Evolutionary conservation across 257 asterid genomes (phyloP).

Genomic region (Mentha longifolia): DNA sequence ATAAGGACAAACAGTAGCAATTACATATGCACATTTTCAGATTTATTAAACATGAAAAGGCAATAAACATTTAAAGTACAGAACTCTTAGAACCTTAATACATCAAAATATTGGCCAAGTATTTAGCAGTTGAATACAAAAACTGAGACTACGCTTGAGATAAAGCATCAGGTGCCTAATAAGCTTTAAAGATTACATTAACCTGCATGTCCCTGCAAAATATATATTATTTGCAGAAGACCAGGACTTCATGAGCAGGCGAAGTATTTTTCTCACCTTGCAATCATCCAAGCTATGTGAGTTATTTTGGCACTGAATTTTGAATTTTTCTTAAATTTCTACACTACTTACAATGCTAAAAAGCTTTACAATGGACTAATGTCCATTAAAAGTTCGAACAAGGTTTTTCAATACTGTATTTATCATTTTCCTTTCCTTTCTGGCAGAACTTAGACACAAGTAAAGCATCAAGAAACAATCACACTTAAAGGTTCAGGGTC

Average conservation of each 20-base stretch:
- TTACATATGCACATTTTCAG: not conserved
- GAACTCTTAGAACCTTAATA: not conserved
- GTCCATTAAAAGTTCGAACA: not conserved
- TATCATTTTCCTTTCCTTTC: not conserved
- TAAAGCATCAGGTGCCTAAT: not conserved
- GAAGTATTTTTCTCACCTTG: not conserved
- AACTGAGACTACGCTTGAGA: not conserved
- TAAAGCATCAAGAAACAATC: not conserved
- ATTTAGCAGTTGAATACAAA: not conserved
- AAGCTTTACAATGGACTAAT: not conserved
- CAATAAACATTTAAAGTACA: not conserved
- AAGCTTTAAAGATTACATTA: not conserved
- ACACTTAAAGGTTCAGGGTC: not conserved
- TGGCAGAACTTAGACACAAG: not conserved
- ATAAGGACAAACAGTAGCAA: slow-evolving; percentile 2
- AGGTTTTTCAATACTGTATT: not conserved
- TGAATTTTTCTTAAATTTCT: not conserved
- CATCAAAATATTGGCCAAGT: not conserved
- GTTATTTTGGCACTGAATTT: not conserved
- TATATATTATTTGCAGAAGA: not conserved
- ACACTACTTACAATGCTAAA: not conserved
- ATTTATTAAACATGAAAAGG: slow-evolving; percentile 2
- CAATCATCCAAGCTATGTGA: not conserved
- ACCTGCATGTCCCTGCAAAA: not conserved
- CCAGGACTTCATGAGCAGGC: not conserved